Conservation (phyloP, 768 basidiomycete genomes). For the Russula vinacea region DNA sequence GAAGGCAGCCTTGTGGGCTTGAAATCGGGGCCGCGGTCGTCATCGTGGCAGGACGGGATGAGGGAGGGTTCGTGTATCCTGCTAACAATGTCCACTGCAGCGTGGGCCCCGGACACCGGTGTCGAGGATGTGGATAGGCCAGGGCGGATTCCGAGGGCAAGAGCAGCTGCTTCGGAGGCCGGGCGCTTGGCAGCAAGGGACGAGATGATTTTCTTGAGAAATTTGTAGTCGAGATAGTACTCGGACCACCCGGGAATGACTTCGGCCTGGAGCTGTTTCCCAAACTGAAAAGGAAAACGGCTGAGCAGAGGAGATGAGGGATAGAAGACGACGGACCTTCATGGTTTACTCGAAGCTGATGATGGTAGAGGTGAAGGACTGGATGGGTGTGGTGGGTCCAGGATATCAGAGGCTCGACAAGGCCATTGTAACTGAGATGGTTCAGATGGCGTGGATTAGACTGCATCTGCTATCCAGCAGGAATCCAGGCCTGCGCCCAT, state of each 20-base stretch:
- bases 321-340: conserved; percentile 33
- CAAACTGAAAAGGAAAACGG: conserved; percentile 61
- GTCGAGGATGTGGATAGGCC: conserved; percentile 45
- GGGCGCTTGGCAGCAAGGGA: conserved; percentile 88
- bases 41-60: conserved; percentile 62
- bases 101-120: conserved; percentile 34
- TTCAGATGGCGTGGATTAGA: conserved; percentile 10
- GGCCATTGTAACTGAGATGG: conserved; percentile 9
- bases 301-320: conserved; percentile 7
- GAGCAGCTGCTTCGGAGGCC: conserved; percentile 82
- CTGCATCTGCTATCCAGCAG: conserved; percentile 9
- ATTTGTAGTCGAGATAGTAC: conserved; percentile 98
- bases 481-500: conserved; percentile 21
- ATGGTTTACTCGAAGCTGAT: conserved; percentile 30
- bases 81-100: conserved; percentile 31
- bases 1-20: conserved; percentile 94
- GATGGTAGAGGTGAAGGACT: conserved; percentile 4
- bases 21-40: conserved; percentile 81
- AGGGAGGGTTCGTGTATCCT: conserved; percentile 52
- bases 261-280: conserved; percentile 94
- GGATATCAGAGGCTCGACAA: background rate
- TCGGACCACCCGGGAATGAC: conserved; percentile 96
- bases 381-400: background rate
- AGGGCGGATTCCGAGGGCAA: conserved; percentile 80
- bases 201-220: conserved; percentile 96